Evolutionary conservation across 2,329 filamentous ascomycete genomes (phyloP).

Genomic region (Arthrinium puccinioides): DNA sequence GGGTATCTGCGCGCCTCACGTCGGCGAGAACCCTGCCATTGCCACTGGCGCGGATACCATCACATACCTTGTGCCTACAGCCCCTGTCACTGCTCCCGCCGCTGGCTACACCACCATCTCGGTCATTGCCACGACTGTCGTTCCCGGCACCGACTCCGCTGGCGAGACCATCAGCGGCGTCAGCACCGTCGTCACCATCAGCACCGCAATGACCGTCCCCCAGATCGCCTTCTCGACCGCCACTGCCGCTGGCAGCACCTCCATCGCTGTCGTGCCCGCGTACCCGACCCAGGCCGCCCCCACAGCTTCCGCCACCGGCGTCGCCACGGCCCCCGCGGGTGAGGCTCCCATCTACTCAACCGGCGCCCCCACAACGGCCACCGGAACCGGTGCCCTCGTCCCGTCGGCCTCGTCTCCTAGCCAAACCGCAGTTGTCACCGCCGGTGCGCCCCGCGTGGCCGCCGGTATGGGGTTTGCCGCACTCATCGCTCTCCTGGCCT

Average conservation of each 20-base stretch:
- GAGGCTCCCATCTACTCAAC: constrained; percentile 27
- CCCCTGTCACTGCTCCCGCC: constrained; percentile 32
- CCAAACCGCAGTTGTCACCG: constrained; percentile 19
- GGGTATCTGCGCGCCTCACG: constrained; percentile 77
- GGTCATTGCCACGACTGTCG: constrained; percentile 42
- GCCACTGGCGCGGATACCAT: constrained; percentile 64
- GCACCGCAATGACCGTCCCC: constrained; percentile 38
- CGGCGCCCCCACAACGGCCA: constrained; percentile 26
- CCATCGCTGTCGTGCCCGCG: constrained; percentile 16
- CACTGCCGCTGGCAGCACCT: constrained; percentile 30
- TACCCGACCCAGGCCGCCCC: constrained; percentile 16
- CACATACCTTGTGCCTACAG: constrained; percentile 53
- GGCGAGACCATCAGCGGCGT: constrained; percentile 41
- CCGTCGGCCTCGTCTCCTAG: constrained; percentile 11
- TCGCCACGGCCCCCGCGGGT: constrained; percentile 11
- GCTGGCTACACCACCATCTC: constrained; percentile 38
- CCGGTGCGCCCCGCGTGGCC: constrained; percentile 25
- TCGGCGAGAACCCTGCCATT: constrained; percentile 75
- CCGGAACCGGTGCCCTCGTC: constrained; percentile 23
- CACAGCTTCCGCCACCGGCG: constrained; percentile 22
- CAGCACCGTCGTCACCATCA: constrained; percentile 37
- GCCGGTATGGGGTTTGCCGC: constrained; percentile 38
- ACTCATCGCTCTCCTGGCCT: constrained; percentile 36
- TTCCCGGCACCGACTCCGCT: constrained; percentile 39
- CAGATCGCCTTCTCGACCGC: constrained; percentile 29